Evolutionary conservation across 352 stramenopile species (phyloP).

Genomic region (Phytophthora colocasiae): DNA sequence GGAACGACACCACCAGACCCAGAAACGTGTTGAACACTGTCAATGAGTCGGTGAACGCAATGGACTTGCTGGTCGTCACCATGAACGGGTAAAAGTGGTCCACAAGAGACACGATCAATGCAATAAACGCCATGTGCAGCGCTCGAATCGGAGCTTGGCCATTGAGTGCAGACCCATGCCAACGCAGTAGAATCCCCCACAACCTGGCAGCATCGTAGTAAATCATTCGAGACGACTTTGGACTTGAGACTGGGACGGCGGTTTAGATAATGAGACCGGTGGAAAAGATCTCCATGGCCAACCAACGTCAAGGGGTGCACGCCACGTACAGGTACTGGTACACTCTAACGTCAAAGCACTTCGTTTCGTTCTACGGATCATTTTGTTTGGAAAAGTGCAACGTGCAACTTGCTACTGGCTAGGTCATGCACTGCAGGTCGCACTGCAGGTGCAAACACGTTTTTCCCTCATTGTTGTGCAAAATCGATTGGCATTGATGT

Average conservation of each 20-base stretch:
- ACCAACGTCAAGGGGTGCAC: slow-evolving; percentile 8
- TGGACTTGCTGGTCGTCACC: slow-evolving; percentile 63
- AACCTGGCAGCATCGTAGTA: slow-evolving; percentile 76
- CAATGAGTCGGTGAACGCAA: slow-evolving; percentile 75
- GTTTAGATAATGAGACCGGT: slow-evolving; percentile 11
- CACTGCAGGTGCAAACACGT: too few species aligned
- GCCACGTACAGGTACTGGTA: background rate
- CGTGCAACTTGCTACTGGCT: too few species aligned
- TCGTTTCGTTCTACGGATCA: slow-evolving; percentile 5
- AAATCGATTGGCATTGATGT: slow-evolving; percentile 30
- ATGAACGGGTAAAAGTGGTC: slow-evolving; percentile 70
- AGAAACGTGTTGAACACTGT: slow-evolving; percentile 87
- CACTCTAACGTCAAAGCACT: background rate
- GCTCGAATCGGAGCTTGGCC: slow-evolving; percentile 65
- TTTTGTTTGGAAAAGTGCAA: background rate
- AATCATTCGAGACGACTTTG: slow-evolving; percentile 52
- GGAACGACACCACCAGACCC: slow-evolving; percentile 77
- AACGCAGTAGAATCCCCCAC: slow-evolving; percentile 63
- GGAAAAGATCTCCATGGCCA: slow-evolving; percentile 8
- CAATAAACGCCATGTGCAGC: slow-evolving; percentile 71
- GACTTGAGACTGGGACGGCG: background rate
- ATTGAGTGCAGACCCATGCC: slow-evolving; percentile 76
- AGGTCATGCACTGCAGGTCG: too few species aligned
- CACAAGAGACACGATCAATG: slow-evolving; percentile 42
- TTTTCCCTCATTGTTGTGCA: background rate